Percentiles rank a stretch among this genome's conserved stretches.
phyloP scores from a whole-genome alignment of 78 protist genomes.

The Chrysochromulina tobinii region DNA sequence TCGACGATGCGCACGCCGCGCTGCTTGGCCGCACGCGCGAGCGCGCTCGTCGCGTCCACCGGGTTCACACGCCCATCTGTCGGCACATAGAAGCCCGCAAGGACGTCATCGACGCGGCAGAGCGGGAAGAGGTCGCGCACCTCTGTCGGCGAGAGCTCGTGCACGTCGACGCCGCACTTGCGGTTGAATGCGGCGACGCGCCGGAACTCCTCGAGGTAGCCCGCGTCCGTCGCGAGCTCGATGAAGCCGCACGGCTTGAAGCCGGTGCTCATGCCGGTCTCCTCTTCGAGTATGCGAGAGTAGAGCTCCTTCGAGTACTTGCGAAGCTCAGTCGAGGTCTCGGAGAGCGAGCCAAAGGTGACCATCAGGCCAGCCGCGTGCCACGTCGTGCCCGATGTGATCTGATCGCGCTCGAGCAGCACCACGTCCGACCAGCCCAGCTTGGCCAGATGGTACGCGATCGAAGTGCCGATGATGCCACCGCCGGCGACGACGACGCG shows the following conservation, averaged over 20 bases:
- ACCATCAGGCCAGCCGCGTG: conserved; percentile 48
- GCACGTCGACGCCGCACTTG: conserved; percentile 35
- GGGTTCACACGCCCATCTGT: conserved; percentile 47
- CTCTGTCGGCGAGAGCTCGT: conserved; percentile 25
- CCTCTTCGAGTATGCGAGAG: neutral
- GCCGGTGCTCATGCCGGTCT: conserved; percentile 32
- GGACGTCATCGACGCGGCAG: conserved; percentile 24
- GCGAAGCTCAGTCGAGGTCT: conserved; percentile 26
- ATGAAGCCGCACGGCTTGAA: conserved; percentile 37
- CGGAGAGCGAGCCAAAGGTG: conserved; percentile 41
- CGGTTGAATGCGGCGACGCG: conserved; percentile 40
- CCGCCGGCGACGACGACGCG: conserved; percentile 43
- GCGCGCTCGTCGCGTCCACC: conserved; percentile 43
- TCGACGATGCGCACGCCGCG: neutral
- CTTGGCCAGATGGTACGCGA: conserved; percentile 27
- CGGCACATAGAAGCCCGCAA: conserved; percentile 15
- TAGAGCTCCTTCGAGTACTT: conserved; percentile 22
- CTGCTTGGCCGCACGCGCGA: neutral
- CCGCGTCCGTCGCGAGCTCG: conserved; percentile 33
- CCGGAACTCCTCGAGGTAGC: conserved; percentile 33
- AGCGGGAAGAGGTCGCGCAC: conserved; percentile 26
- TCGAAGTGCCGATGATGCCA: conserved; percentile 33
- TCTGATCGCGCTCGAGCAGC: conserved; percentile 28
- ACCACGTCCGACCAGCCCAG: neutral
- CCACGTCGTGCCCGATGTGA: conserved; percentile 45